Base-by-base conservation (phyloP, 2,329 filamentous ascomycete genomes). In the Penicillium sp. region DNA sequence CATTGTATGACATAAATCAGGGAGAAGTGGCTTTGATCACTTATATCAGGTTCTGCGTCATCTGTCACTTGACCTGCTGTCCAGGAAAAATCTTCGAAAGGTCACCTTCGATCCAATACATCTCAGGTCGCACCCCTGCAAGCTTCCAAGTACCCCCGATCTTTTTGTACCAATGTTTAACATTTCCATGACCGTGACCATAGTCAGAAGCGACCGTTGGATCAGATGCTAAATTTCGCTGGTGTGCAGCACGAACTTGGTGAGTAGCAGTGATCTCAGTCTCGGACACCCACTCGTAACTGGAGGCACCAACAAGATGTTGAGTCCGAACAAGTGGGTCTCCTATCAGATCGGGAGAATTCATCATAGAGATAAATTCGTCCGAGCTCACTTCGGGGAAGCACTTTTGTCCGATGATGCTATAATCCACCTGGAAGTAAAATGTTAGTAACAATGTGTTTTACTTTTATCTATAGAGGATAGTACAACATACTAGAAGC, bases 161-260 rank as follows among this genome's bases (percentile, higher is more conserved):
- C 71, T 80, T 83, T 51, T 69, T 69, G 70, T 84, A 85, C 72
- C 76, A 81, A 69, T 83, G 79, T 42, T 75, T 78, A 65, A 81
- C 82, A 64, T 76, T 78, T 54, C 76, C 77, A 71, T 85, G 80
- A 16, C 78, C 80, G 64, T 84, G 83, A 57, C 82, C 83, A 72
- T 83, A 83, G 67, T 80, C 75, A 36, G 70, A 72, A 16, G 84
- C 80, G 14, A 69, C 61, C 28, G 65, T 62, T 49, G 77, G 62
- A 37, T 66, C 74, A 21, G 65, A 68, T 62, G 82, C 80, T 0
- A 73, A 77, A 71, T 83, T 84, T 47, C 79, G 73, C 73, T 84
- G 82, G 67, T 85, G 83, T 8, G 82, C 80, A 47, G 83, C 82
- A 31, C 82, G 80, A 52, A 85, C 72, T 72, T 85, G 83, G 69